Percentiles rank a stretch among this genome's conserved stretches.
Conservation (phyloP, 176 grass and related monocot species). For the maize (Zea mays) region DNA sequence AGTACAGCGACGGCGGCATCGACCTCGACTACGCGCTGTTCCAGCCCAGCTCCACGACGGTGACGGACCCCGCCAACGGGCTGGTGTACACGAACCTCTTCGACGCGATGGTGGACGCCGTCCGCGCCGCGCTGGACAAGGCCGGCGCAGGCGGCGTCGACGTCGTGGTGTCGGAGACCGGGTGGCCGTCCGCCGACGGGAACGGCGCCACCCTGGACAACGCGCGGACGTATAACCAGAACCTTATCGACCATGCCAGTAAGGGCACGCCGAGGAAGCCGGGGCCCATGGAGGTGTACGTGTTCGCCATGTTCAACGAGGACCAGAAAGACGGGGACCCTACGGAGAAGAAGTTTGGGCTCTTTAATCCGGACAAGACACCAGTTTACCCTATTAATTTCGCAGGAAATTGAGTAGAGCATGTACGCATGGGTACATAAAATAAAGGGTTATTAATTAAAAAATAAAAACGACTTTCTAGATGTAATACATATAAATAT, state of each 20-base stretch:
- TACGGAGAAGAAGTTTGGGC: conserved; percentile 54
- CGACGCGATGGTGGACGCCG: conserved; percentile 60
- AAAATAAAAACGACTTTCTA: too few species aligned
- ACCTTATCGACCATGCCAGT: conserved; percentile 53
- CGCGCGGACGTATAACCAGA: conserved; percentile 60
- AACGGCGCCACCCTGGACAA: conserved; percentile 36
- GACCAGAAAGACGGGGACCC: conserved; percentile 37
- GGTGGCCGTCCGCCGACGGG: conserved; percentile 62
- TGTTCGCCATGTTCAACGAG: conserved; percentile 80
- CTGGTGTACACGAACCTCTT: conserved; percentile 58
- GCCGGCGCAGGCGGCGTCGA: conserved; percentile 16
- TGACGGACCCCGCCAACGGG: conserved; percentile 8
- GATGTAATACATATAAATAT: too few species aligned
- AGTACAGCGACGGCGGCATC: not conserved
- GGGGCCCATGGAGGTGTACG: conserved; percentile 44
- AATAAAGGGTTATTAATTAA: too few species aligned
- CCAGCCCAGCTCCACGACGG: conserved; percentile 25
- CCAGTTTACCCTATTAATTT: conserved; percentile 46
- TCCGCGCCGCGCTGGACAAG: conserved; percentile 54
- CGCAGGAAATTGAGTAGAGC: not conserved
- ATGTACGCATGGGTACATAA: not conserved
- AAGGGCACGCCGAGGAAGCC: conserved; percentile 57
- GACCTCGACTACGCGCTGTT: conserved; percentile 40
- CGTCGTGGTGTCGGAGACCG: conserved; percentile 53
- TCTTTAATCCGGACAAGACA: conserved; percentile 43